Percentiles rank a stretch among this genome's conserved stretches.
Conservation (phyloP, 768 basidiomycete species). For the Pisolithus tinctorius region DNA sequence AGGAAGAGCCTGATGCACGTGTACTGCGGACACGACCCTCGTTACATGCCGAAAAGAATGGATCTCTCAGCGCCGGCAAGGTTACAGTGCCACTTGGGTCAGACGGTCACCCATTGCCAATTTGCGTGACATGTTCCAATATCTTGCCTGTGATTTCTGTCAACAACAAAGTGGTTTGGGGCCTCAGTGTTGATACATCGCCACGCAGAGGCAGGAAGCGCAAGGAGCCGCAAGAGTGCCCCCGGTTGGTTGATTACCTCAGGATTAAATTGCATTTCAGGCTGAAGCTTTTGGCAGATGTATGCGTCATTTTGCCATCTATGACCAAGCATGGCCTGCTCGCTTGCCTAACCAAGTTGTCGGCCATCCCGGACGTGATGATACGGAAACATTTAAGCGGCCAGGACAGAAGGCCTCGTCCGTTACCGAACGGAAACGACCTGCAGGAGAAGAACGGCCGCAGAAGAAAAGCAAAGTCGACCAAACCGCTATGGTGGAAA, state of each 20-base stretch:
- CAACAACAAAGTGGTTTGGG: constrained; percentile 72
- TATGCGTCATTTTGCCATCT: constrained; percentile 75
- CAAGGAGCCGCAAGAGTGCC: constrained; percentile 64
- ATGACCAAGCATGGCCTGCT: constrained; percentile 63
- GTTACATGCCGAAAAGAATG: constrained; percentile 29
- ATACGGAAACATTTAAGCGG: constrained; percentile 32
- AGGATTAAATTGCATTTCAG: constrained; percentile 7
- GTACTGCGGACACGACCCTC: constrained; percentile 44
- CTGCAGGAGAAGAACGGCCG: constrained; percentile 36
- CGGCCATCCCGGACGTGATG: constrained; percentile 41
- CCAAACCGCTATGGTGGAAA: constrained; percentile 19
- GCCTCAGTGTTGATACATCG: constrained; percentile 45
- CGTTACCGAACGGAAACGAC: constrained; percentile 50
- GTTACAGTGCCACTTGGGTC: constrained; percentile 45
- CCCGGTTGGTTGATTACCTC: constrained; percentile 46
- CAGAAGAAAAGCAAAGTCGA: constrained; percentile 48
- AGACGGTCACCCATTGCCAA: constrained; percentile 63
- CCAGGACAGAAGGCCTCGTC: constrained; percentile 46
- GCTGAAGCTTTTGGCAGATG: constrained; percentile 41
- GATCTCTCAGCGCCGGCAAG: constrained; percentile 33
- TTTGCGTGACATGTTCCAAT: constrained; percentile 65
- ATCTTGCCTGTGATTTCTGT: constrained; percentile 72
- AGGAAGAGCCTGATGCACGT: constrained; percentile 45
- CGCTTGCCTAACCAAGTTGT: constrained; percentile 47
- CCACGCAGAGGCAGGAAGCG: constrained; percentile 44